Conservation (phyloP, 805 yeast species). For the Candida gorgasii region DNA sequence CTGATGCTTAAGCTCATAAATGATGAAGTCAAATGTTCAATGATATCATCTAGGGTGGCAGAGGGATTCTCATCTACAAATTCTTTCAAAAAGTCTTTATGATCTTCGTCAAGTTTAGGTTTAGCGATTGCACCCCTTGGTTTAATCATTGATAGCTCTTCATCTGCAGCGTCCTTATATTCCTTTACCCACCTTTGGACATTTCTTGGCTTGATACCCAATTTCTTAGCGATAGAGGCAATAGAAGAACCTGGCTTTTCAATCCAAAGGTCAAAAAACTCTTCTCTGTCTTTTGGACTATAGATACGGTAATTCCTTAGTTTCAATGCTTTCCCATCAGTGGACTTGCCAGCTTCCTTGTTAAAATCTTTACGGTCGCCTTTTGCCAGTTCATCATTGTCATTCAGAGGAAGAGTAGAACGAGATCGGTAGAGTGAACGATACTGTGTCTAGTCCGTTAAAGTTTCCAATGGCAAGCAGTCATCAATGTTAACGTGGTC, state of each 20-base stretch:
- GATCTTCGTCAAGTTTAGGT: slow-evolving; percentile 9
- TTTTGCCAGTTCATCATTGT: slow-evolving; percentile 1
- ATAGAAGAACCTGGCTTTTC: slow-evolving; percentile 8
- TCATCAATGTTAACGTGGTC: slow-evolving; percentile 7
- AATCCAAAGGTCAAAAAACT: slow-evolving; percentile 8
- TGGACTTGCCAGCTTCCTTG: not conserved
- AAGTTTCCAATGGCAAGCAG: slow-evolving; percentile 9
- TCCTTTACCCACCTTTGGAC: slow-evolving; percentile 15
- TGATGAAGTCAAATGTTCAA: slow-evolving; percentile 2
- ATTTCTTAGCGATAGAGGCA: slow-evolving; percentile 8
- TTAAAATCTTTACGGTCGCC: not conserved
- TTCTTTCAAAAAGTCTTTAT: slow-evolving; percentile 12
- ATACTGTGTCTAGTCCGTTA: slow-evolving; percentile 1
- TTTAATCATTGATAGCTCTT: slow-evolving; percentile 7
- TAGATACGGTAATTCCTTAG: not conserved
- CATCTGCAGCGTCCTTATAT: slow-evolving; percentile 8
- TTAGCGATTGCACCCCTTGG: slow-evolving; percentile 8
- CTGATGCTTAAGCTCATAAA: slow-evolving; percentile 12
- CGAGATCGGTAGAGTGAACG: slow-evolving; percentile 1
- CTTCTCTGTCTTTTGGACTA: slow-evolving; percentile 9
- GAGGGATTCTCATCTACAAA: slow-evolving; percentile 12
- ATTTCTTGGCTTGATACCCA: slow-evolving; percentile 10
- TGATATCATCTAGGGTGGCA: slow-evolving; percentile 11
- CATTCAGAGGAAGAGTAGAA: not conserved
- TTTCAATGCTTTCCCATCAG: not conserved